phyloP scores from a whole-genome alignment of 164 flowering plant genomes.

The Vitis riparia region DNA sequence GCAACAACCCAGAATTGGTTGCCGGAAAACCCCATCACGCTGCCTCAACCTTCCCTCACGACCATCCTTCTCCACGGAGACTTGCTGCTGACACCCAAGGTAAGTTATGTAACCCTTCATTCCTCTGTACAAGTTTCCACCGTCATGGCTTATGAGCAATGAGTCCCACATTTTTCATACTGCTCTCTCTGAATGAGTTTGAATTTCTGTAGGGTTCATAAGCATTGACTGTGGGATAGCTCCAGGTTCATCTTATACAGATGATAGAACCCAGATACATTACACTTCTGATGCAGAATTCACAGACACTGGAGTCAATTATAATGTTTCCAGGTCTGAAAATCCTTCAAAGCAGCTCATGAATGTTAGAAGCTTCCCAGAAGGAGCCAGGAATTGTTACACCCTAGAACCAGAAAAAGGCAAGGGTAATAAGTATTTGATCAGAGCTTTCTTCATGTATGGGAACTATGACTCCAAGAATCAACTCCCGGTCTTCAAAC shows the following conservation, averaged over 20 bases:
- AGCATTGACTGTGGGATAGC: slow-evolving; percentile 35
- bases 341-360: not conserved
- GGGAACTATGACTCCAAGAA: slow-evolving; percentile 30
- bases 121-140: no score
- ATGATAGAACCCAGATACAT: slow-evolving; percentile 2
- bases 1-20: no score
- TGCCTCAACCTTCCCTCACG: no score
- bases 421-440: slow-evolving; percentile 11
- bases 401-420: not conserved
- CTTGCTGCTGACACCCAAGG: no score
- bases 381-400: slow-evolving; percentile 26
- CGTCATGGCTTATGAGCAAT: no score
- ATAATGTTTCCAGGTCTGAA: not conserved
- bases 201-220: slow-evolving; percentile 20
- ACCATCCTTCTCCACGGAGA: no score
- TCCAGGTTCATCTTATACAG: slow-evolving; percentile 4
- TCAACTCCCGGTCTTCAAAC: slow-evolving; percentile 20
- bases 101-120: no score
- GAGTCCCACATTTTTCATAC: no score
- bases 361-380: slow-evolving; percentile 25
- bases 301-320: slow-evolving; percentile 16
- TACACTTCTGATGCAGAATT: slow-evolving; percentile 22
- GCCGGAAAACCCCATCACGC: no score
- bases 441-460: slow-evolving; percentile 31
- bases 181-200: no score